Conservation (phyloP, 441 rosid genomes). For the Syzygium syzygioides region DNA sequence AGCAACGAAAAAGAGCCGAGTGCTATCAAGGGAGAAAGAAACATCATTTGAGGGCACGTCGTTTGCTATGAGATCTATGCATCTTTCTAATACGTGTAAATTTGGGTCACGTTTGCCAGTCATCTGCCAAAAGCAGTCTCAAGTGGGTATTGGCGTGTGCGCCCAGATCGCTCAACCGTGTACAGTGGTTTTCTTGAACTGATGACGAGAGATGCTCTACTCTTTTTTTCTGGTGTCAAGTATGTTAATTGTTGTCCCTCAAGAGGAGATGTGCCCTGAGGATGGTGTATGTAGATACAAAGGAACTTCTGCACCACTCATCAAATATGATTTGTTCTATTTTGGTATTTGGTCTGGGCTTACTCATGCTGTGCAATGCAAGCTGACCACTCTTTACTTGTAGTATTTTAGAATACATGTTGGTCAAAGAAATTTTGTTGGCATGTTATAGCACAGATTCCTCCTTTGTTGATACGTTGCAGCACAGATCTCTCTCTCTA, state of each 20-base stretch:
- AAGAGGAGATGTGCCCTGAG: not conserved
- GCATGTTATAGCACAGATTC: not conserved
- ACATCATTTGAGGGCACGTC: conserved; percentile 14
- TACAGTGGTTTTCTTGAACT: conserved; percentile 47
- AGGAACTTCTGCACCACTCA: not conserved
- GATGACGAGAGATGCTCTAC: not conserved
- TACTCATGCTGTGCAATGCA: not conserved
- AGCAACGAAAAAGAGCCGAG: not conserved
- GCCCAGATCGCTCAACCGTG: conserved; percentile 46
- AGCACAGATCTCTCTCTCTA: not conserved
- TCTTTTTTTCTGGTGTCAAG: not conserved
- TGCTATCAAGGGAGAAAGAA: conserved; percentile 22
- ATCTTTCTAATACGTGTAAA: conserved; percentile 32
- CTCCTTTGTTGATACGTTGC: not conserved
- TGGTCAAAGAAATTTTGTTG: not conserved
- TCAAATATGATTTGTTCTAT: not conserved
- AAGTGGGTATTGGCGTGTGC: conserved; percentile 29
- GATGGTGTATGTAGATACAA: not conserved
- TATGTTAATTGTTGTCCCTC: not conserved
- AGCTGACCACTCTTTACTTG: not conserved
- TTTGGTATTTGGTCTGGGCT: not conserved
- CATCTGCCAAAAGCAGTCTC: conserved; percentile 48
- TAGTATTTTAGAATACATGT: not conserved
- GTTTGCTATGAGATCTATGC: conserved; percentile 28
- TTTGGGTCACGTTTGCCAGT: conserved; percentile 37